Conservation (phyloP, 2,329 filamentous ascomycete species). For the Teratosphaeria gauchensis region DNA sequence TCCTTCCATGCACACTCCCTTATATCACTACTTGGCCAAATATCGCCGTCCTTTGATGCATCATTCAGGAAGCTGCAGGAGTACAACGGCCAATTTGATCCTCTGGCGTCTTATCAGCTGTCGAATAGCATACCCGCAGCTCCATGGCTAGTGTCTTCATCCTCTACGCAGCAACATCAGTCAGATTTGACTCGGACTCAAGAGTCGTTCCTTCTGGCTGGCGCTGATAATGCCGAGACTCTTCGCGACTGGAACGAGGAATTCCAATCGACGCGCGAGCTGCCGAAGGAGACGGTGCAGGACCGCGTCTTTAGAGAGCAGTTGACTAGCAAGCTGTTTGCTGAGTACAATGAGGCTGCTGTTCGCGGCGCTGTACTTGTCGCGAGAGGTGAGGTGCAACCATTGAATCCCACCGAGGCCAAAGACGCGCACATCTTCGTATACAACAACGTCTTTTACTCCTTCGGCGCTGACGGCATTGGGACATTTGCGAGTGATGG, state of each 20-base stretch:
- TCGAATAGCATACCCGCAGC: constrained; percentile 87
- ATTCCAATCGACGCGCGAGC: constrained; percentile 90
- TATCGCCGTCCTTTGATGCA: constrained; percentile 74
- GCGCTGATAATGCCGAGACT: constrained; percentile 88
- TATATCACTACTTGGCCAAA: constrained; percentile 62
- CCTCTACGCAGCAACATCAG: constrained; percentile 59
- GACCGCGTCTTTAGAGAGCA: constrained; percentile 94
- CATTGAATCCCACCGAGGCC: constrained; percentile 87
- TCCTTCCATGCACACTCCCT: constrained; percentile 74
- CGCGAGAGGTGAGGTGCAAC: constrained; percentile 81
- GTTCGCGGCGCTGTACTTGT: constrained; percentile 86
- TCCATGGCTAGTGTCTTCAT: constrained; percentile 77
- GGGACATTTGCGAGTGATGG: constrained; percentile 95
- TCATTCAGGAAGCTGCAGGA: constrained; percentile 73
- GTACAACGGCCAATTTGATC: constrained; percentile 74
- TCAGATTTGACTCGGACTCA: constrained; percentile 82
- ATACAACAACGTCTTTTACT: constrained; percentile 99
- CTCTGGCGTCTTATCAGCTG: constrained; percentile 87
- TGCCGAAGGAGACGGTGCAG: constrained; percentile 87
- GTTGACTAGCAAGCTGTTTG: constrained; percentile 88
- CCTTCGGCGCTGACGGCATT: constrained; percentile 92
- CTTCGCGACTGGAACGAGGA: constrained; percentile 98
- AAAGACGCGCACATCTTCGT: constrained; percentile 96
- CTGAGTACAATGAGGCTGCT: constrained; percentile 94
- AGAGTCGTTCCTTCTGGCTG: constrained; percentile 81